Evolutionary conservation across 2,329 filamentous ascomycete species (phyloP).

Genomic region (Bipolaris oryzae): DNA sequence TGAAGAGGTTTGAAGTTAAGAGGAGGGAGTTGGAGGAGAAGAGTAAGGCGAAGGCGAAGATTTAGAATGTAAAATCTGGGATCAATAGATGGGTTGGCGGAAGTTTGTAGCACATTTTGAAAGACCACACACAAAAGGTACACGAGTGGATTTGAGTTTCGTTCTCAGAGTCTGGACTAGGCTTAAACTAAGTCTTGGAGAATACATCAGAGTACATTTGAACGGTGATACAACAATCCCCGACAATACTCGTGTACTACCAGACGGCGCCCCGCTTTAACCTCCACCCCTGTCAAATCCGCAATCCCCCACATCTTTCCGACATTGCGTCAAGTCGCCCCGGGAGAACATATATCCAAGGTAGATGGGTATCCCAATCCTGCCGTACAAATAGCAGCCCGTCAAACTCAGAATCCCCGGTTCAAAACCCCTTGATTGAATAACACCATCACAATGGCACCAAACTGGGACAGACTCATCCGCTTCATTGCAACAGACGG

Average conservation of each 20-base stretch:
- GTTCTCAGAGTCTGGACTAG: neutral
- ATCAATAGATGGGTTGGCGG: neutral
- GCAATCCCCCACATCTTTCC: conserved; percentile 22
- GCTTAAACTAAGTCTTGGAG: neutral
- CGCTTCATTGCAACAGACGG: conserved; percentile 62
- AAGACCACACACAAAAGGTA: too few relatives aligned
- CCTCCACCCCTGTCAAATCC: conserved; percentile 11
- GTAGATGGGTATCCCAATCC: neutral
- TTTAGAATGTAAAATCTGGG: neutral
- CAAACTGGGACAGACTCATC: conserved; percentile 60
- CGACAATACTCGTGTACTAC: neutral
- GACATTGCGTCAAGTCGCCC: conserved; percentile 15
- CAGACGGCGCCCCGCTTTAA: too few relatives aligned
- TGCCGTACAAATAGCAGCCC: neutral
- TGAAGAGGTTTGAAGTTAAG: conserved; percentile 53
- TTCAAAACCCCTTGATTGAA: neutral
- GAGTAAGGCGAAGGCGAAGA: conserved; percentile 31
- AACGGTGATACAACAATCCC: neutral
- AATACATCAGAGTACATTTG: too few relatives aligned
- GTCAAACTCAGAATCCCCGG: neutral
- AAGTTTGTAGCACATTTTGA: neutral
- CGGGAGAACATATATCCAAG: conserved; percentile 32
- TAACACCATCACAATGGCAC: conserved; percentile 21
- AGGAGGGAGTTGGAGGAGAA: conserved; percentile 43
- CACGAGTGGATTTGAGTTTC: neutral